These are phyloP conservation scores for Boletus edulis DNA, from an alignment of 768 basidiomycete genomes.

Conservation along the genomic window DNA sequence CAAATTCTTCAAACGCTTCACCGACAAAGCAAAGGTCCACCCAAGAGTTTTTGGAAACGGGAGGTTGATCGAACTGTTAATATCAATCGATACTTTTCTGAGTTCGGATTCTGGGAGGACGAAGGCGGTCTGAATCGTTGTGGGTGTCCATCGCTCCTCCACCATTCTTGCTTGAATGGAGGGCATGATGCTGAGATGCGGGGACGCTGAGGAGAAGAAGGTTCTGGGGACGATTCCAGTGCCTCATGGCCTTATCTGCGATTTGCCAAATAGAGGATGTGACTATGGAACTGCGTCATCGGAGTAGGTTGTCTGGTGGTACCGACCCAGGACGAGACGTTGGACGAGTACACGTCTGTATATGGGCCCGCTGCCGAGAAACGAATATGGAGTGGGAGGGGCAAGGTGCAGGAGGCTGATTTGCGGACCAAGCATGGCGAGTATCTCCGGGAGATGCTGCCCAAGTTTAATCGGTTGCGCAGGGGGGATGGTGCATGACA, in stretches of 20 bases:
- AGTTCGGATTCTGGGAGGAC: too few relatives aligned
- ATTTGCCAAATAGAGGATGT: too few relatives aligned
- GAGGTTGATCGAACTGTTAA: too few relatives aligned
- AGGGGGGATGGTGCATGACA: slow-evolving; percentile 53
- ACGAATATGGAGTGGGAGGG: slow-evolving; percentile 82
- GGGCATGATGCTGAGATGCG: background rate
- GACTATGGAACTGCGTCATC: slow-evolving; percentile 83
- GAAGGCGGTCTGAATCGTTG: slow-evolving; percentile 10
- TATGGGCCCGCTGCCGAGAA: slow-evolving; percentile 77
- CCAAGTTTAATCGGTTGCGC: slow-evolving; percentile 80
- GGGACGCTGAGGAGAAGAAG: too few relatives aligned
- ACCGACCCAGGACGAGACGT: slow-evolving; percentile 71
- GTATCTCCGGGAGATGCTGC: slow-evolving; percentile 88
- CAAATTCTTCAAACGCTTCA: background rate
- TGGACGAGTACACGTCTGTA: slow-evolving; percentile 82
- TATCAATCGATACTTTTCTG: too few relatives aligned
- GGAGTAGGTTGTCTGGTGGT: slow-evolving; percentile 79
- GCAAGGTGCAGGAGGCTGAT: slow-evolving; percentile 79
- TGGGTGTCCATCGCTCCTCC: slow-evolving; percentile 16
- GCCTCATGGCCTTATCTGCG: too few relatives aligned
- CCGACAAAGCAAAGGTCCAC: slow-evolving; percentile 15
- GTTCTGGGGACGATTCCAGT: background rate
- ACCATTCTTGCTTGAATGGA: background rate
- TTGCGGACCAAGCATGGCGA: slow-evolving; percentile 85
- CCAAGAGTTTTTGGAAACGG: slow-evolving; percentile 7